Conservation (phyloP, 208 protist species). For the Porcisia deanei region DNA sequence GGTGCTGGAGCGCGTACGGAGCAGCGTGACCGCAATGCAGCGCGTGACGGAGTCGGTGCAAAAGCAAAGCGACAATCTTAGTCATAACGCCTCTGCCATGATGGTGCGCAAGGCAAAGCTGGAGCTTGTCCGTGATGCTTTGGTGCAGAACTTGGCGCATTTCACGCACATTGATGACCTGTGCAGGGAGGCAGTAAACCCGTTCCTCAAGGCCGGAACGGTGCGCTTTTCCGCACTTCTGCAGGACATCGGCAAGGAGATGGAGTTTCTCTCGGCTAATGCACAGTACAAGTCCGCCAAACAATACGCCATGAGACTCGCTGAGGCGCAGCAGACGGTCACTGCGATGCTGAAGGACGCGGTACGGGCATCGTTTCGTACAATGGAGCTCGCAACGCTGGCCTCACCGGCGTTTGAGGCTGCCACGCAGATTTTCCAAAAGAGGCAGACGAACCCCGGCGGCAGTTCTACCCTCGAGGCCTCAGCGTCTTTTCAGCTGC, state of each 20-base stretch:
- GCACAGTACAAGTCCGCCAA: constrained; percentile 77
- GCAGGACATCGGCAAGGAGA: constrained; percentile 79
- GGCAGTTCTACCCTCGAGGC: not conserved
- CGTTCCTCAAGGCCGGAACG: constrained; percentile 61
- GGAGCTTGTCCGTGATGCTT: constrained; percentile 71
- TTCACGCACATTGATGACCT: constrained; percentile 83
- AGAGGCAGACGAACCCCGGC: not conserved
- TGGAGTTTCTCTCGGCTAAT: constrained; percentile 72
- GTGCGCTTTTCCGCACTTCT: constrained; percentile 65
- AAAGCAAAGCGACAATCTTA: constrained; percentile 75
- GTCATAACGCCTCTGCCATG: constrained; percentile 71
- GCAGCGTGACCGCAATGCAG: constrained; percentile 59
- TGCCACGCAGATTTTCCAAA: constrained; percentile 14
- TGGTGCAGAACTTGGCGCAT: constrained; percentile 72
- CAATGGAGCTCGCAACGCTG: constrained; percentile 25
- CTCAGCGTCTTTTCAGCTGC: not conserved
- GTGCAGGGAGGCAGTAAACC: constrained; percentile 59
- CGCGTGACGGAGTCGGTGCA: constrained; percentile 72
- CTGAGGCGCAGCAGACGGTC: constrained; percentile 57
- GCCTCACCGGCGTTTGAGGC: constrained; percentile 28
- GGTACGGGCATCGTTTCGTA: constrained; percentile 50
- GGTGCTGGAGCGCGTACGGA: constrained; percentile 43
- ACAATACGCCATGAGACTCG: constrained; percentile 67
- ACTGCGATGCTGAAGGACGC: constrained; percentile 51
- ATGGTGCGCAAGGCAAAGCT: constrained; percentile 75